A percentile compares a stretch with the other conserved stretches of the same genome.
Evolutionary conservation across 257 asterid genomes (phyloP).

Genomic region (Solanum virginianum): DNA sequence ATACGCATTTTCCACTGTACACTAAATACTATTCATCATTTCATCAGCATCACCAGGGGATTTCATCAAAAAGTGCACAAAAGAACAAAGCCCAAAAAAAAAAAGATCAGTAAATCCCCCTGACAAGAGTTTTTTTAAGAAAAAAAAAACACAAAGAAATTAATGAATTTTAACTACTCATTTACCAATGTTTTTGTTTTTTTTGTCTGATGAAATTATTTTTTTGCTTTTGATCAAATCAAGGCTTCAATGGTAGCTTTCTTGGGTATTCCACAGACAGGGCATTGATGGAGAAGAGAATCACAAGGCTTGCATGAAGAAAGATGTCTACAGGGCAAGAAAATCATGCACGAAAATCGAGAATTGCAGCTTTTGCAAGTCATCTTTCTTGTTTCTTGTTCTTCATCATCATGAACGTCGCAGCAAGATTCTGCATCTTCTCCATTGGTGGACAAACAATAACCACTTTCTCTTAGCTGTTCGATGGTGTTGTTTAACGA

Average conservation of each 20-base stretch:
- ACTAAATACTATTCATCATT: not conserved
- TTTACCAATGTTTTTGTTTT: not conserved
- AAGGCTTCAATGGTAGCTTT: constrained; percentile 49
- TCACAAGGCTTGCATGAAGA: constrained; percentile 56
- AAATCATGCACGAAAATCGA: constrained; percentile 38
- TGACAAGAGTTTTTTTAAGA: not conserved
- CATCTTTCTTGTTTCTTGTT: constrained; percentile 6
- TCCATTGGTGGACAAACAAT: not conserved
- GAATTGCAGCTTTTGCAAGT: constrained; percentile 42
- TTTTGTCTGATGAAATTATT: not conserved
- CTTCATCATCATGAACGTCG: not conserved
- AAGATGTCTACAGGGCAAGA: constrained; percentile 78
- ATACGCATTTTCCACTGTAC: not conserved
- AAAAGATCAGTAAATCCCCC: not conserved
- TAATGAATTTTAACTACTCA: not conserved
- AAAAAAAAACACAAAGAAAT: not conserved
- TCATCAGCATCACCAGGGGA: not conserved
- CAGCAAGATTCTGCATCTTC: constrained; percentile 67
- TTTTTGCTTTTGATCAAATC: constrained; percentile 2
- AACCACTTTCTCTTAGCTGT: constrained; percentile 31
- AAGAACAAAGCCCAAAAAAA: not conserved
- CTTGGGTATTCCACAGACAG: constrained; percentile 47
- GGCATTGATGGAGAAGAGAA: constrained; percentile 47
- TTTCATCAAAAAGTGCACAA: not conserved
- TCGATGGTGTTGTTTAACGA: constrained; percentile 40